These are phyloP conservation scores for Phialocephala subalpina DNA, from an alignment of 2,329 filamentous ascomycete genomes.

Conservation along the genomic window DNA sequence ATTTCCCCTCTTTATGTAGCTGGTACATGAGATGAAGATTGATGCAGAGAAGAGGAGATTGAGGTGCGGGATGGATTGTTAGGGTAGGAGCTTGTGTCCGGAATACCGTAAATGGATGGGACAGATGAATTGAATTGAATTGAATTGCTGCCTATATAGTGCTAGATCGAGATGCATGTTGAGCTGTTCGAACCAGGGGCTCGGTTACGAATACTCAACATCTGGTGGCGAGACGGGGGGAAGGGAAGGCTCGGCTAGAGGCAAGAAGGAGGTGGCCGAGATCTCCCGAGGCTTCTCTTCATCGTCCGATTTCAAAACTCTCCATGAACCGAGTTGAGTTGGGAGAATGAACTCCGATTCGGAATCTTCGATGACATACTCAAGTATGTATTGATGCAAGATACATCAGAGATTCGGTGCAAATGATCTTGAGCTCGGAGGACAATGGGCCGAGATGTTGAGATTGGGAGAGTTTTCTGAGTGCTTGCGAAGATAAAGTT, in stretches of 20 bases:
- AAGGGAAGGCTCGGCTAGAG: background rate
- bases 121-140: background rate
- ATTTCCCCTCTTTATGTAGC: background rate
- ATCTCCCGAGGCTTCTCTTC: background rate
- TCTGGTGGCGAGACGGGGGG: background rate
- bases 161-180: background rate
- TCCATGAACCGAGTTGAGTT: background rate
- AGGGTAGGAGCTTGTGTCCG: background rate
- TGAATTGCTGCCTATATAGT: background rate
- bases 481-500: background rate
- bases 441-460: background rate
- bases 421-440: background rate
- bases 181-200: background rate
- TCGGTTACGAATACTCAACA: background rate
- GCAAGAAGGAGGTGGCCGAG: background rate
- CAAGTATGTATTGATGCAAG: background rate
- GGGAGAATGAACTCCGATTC: background rate
- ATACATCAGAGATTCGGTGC: background rate
- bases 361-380: background rate
- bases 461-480: background rate
- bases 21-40: background rate
- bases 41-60: background rate
- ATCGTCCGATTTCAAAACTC: background rate
- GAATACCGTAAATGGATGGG: too few relatives aligned
- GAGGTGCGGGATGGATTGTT: background rate